Evolutionary conservation across 2,329 filamentous ascomycete genomes (phyloP), one percentile per base, ranked within the genome.

Genomic region (Exophiala calicioides): DNA sequence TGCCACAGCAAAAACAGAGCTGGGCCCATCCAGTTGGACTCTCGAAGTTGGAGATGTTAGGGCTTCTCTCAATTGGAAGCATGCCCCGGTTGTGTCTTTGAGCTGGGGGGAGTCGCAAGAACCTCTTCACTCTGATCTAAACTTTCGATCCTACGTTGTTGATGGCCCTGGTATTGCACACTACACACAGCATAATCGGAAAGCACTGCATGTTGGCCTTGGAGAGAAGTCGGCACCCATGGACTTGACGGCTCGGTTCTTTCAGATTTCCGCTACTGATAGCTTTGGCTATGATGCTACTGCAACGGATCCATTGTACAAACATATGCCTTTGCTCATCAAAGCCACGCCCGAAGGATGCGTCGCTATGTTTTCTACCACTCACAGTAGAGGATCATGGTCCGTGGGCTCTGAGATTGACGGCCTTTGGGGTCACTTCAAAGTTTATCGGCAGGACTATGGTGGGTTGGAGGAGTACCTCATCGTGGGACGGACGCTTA

Each of bases 211-310:
- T 56, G 78, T 86, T 13, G 85, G 85, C 0, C 71, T 88, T 0
- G 85, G 85, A 3, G 85, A 88, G 62, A 88, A 88, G 62, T 74
- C 81, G 4, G 84, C 83, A 0, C 85, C 85, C 0, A 86, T 88
- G 82, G 80, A 88, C 58, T 72, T 89, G 1, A 81, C 77, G 0
- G 82, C 81, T 23, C 75, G 85, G 1, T 73, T 78, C 19, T 88
- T 88, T 62, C 74, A 77, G 19, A 70, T 88, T 10, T 81, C 82
- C 0, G 83, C 82, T 2, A 87, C 82, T 0, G 85, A 88, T 63
- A 84, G 79, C 27, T 88, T 88, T 56, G 83, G 85, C 2, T 88
- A 89, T 59, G 84, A 88, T 56, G 78, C 81, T 3, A 81, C 86
- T 60, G 76, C 77, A 7, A 85, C 83, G 2, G 84, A 88, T 62